Percentiles rank a stretch among this genome's conserved stretches.
Evolutionary conservation across 208 protist species (phyloP).

Genomic region (Trypanosoma rangeli): DNA sequence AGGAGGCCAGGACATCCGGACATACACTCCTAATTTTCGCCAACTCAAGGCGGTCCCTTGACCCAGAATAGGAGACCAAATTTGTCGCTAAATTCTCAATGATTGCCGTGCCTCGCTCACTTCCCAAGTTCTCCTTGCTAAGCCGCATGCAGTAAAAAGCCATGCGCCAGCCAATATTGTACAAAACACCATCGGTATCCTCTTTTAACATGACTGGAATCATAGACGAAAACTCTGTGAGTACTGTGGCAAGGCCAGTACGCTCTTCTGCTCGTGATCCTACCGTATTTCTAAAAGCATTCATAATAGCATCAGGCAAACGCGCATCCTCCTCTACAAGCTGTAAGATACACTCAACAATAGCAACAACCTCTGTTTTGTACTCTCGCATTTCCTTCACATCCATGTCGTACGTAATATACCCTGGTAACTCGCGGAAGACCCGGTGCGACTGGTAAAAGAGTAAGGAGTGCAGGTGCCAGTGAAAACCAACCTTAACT

Average conservation of each 20-base stretch:
- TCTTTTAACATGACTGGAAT: conserved; percentile 67
- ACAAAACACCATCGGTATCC: conserved; percentile 39
- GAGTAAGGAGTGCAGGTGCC: conserved; percentile 72
- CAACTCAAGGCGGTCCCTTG: conserved; percentile 37
- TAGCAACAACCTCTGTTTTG: conserved; percentile 47
- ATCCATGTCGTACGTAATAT: conserved; percentile 68
- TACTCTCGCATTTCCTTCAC: conserved; percentile 61
- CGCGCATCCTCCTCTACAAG: conserved; percentile 60
- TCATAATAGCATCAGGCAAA: conserved; percentile 42
- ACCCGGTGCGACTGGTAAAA: conserved; percentile 71
- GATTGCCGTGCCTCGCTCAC: conserved; percentile 18
- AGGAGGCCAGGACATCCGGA: conserved; percentile 49
- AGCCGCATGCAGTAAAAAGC: conserved; percentile 56
- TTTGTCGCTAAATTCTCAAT: conserved; percentile 41
- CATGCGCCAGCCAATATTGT: conserved; percentile 65
- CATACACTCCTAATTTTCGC: conserved; percentile 48
- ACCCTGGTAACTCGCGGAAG: conserved; percentile 47
- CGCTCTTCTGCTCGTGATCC: conserved; percentile 28
- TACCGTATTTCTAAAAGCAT: conserved; percentile 37
- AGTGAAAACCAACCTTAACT: conserved; percentile 72
- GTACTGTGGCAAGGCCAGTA: conserved; percentile 14
- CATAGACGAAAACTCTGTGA: conserved; percentile 35
- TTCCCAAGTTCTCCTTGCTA: conserved; percentile 16
- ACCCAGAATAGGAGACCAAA: conserved; percentile 42
- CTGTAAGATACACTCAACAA: conserved; percentile 62